These are phyloP conservation scores for Apiotrichum porosum DNA, from an alignment of 1,284 basidiomycete species.

Conservation along the genomic window DNA sequence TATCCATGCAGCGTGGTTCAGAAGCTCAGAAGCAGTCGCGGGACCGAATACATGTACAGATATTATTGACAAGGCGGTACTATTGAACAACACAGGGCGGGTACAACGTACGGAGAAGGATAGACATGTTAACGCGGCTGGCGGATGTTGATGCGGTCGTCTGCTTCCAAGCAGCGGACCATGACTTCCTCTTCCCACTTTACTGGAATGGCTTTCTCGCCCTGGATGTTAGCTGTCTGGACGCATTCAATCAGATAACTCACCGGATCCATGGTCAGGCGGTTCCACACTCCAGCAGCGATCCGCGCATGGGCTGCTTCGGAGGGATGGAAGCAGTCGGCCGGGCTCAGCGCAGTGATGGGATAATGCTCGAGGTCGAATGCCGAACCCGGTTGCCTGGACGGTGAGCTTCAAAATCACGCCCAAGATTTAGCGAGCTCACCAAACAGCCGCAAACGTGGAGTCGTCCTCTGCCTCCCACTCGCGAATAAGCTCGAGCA, in stretches of 20 bases:
- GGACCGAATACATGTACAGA: no score
- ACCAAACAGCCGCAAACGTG: slow-evolving; percentile 40
- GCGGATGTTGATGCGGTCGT: slow-evolving; percentile 30
- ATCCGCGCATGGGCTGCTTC: slow-evolving; percentile 42
- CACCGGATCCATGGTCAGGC: slow-evolving; percentile 23
- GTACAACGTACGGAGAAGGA: no score
- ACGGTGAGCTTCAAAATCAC: slow-evolving; percentile 2
- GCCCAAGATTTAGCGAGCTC: background rate
- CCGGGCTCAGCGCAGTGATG: slow-evolving; percentile 41
- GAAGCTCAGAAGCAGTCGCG: no score
- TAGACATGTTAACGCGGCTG: background rate
- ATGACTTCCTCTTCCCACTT: slow-evolving; percentile 36
- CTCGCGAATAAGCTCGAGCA: slow-evolving; percentile 34
- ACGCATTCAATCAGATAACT: no score
- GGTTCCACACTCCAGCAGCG: slow-evolving; percentile 48
- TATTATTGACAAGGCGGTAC: no score
- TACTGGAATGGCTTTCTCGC: slow-evolving; percentile 30
- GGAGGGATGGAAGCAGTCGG: slow-evolving; percentile 50
- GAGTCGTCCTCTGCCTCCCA: slow-evolving; percentile 35
- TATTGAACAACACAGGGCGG: no score
- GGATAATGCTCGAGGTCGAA: slow-evolving; percentile 45
- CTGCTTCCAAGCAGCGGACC: slow-evolving; percentile 43
- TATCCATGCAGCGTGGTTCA: no score
- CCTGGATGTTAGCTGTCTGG: no score
- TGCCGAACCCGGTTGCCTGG: slow-evolving; percentile 44